Conservation (phyloP, 2,329 filamentous ascomycete species). For the Hymenoscyphus fraxineus region DNA sequence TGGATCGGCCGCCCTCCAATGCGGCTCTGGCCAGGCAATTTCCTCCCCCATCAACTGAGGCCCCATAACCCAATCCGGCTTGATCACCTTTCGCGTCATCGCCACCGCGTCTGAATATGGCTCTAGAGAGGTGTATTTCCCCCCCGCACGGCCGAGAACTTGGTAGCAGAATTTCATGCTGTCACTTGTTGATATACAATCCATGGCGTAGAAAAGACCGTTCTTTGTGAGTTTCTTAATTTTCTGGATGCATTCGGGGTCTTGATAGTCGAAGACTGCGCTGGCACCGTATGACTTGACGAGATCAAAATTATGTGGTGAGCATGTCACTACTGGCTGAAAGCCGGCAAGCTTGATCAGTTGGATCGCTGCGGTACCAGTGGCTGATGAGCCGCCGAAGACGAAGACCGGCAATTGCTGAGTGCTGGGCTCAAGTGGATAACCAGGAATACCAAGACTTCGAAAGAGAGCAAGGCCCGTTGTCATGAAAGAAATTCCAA, state of each 20-base stretch:
- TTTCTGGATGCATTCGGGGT: conserved; percentile 32
- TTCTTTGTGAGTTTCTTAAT: conserved; percentile 40
- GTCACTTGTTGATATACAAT: conserved; percentile 22
- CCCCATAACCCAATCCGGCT: conserved; percentile 32
- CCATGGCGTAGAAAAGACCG: conserved; percentile 26
- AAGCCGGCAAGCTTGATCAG: conserved; percentile 35
- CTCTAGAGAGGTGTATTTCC: conserved; percentile 25
- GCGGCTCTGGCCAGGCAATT: conserved; percentile 25
- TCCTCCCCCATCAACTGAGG: conserved; percentile 30
- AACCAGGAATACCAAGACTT: not conserved
- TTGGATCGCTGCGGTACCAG: conserved; percentile 44
- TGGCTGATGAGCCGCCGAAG: conserved; percentile 43
- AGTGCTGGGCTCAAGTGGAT: not conserved
- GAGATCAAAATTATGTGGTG: conserved; percentile 37
- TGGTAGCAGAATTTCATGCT: conserved; percentile 38
- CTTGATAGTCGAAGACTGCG: conserved; percentile 40
- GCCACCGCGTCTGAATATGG: conserved; percentile 2
- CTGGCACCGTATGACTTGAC: conserved; percentile 40
- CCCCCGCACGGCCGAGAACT: conserved; percentile 37
- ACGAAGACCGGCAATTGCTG: conserved; percentile 37
- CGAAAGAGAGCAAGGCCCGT: conserved; percentile 32
- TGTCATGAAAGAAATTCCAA: conserved; percentile 14
- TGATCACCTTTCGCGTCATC: conserved; percentile 19
- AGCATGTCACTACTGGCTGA: conserved; percentile 36
- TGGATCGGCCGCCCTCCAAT: conserved; percentile 19